Base-by-base conservation (phyloP, 2,329 filamentous ascomycete genomes). In the Nannizziopsis barbatae region DNA sequence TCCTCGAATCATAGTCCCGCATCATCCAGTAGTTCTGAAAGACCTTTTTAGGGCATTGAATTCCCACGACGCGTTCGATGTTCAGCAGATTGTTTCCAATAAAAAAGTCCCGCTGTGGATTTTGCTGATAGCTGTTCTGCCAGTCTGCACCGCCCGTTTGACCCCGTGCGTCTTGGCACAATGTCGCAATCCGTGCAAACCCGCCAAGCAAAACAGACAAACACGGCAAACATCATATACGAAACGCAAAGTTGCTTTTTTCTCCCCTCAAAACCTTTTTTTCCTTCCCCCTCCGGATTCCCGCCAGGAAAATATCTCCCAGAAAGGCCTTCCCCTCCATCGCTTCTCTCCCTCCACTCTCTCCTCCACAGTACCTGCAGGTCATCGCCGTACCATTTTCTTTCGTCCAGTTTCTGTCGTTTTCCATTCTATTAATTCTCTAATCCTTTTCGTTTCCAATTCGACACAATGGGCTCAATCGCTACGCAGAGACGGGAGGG, bases 391-490 rank as follows among this genome's bases (percentile, higher is more conserved):
- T 37, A 36, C 30, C 43, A 48, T 55, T 55, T 55, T 46, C n/a
- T 44, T 42, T 53, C 46, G 49, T 47, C 54, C 52, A 55, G 45
- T 53, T 50, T 47, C 52, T 47, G 49, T 56, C 57, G 52, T 50
- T 50, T 53, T 51, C 55, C 55, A 32, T 38, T 27, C 14, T 39
- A 18, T 44, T 14, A 17, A 12, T 32, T 47, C 56, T 51, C 52
- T 57, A 53, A 56, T 53, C 47, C 53, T 53, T 47, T 39, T 41
- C 37, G 53, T 49, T 49, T 36, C 33, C 39, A 15, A 36, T 35
- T 36, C 30, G 47, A 69, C 74, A 80, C 65, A 72, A 84, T 84
- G 80, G 68, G 71, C 31, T 53, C 51, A 39, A 42, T 55, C 36
- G 39, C 47, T 52, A 35, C 15, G 12, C 45, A 47, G 5, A 40